These are phyloP conservation scores for Trametes polyzona DNA, from an alignment of 1,284 basidiomycete genomes.

Conservation along the genomic window DNA sequence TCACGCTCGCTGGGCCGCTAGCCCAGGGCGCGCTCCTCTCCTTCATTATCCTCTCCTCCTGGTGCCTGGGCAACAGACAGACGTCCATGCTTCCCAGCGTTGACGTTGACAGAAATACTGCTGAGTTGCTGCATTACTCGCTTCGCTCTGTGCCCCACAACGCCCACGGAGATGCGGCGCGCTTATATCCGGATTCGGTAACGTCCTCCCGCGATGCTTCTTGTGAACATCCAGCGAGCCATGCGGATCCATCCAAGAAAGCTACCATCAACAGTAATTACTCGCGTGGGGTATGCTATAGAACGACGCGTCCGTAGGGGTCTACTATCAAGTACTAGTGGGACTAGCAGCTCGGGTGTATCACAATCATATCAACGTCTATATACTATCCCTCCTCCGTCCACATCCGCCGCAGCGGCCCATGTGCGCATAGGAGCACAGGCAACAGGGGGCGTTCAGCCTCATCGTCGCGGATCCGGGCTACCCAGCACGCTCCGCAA, in stretches of 20 bases:
- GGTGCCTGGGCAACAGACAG: neutral
- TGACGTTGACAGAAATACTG: too few relatives aligned
- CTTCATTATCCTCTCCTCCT: neutral
- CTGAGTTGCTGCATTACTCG: too few relatives aligned
- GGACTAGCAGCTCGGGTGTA: neutral
- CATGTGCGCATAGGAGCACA: neutral
- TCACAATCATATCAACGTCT: slow-evolving; percentile 1
- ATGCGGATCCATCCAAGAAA: slow-evolving; percentile 1
- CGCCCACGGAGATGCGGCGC: too few relatives aligned
- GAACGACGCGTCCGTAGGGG: neutral
- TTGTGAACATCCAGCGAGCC: neutral
- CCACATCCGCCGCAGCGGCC: neutral
- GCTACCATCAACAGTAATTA: neutral
- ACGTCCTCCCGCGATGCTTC: neutral
- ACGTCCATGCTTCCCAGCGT: neutral
- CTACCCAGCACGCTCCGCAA: slow-evolving; percentile 32
- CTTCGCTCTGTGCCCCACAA: too few relatives aligned
- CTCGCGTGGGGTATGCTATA: slow-evolving; percentile 5
- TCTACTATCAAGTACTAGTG: neutral
- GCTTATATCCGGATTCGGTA: too few relatives aligned
- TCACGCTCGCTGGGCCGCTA: neutral
- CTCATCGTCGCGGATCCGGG: slow-evolving; percentile 7
- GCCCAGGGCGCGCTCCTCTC: neutral
- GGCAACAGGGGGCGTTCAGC: too few relatives aligned
- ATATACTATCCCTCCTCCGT: slow-evolving; percentile 7